A percentile compares a stretch with the other conserved stretches of the same genome.
phyloP scores from a whole-genome alignment of 352 stramenopile species.

The Blastocystis sp. region DNA sequence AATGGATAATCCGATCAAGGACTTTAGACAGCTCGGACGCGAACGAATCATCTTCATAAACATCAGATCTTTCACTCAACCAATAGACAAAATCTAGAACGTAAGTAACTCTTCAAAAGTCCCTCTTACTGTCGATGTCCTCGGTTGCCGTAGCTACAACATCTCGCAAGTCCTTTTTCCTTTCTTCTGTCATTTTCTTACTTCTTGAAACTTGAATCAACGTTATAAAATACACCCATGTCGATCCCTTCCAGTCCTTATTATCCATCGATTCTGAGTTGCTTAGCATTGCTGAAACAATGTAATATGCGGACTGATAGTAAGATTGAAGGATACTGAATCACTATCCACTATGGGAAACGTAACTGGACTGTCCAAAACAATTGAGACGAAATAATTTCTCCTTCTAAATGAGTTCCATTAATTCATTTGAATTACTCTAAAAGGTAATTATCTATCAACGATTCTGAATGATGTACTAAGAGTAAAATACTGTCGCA shows the following conservation, averaged over 20 bases:
- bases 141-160: not conserved
- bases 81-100: slow-evolving; percentile 5
- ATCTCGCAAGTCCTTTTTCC: not conserved
- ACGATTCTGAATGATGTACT: too few relatives aligned
- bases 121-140: not conserved
- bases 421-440: too few relatives aligned
- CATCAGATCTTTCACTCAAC: not conserved
- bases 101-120: not conserved
- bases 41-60: not conserved
- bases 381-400: too few relatives aligned
- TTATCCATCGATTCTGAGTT: not conserved
- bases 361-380: too few relatives aligned
- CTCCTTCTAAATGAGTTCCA: too few relatives aligned
- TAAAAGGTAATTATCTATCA: too few relatives aligned
- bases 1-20: not conserved
- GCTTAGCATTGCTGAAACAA: not conserved
- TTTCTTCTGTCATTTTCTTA: not conserved
- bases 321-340: too few relatives aligned
- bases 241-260: not conserved
- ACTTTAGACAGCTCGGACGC: not conserved
- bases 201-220: not conserved
- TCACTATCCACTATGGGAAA: too few relatives aligned
- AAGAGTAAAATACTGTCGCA: too few relatives aligned
- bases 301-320: too few relatives aligned
- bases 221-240: not conserved